Evolutionary conservation across 768 basidiomycete species (phyloP).

Genomic region (Mycena alexandri): DNA sequence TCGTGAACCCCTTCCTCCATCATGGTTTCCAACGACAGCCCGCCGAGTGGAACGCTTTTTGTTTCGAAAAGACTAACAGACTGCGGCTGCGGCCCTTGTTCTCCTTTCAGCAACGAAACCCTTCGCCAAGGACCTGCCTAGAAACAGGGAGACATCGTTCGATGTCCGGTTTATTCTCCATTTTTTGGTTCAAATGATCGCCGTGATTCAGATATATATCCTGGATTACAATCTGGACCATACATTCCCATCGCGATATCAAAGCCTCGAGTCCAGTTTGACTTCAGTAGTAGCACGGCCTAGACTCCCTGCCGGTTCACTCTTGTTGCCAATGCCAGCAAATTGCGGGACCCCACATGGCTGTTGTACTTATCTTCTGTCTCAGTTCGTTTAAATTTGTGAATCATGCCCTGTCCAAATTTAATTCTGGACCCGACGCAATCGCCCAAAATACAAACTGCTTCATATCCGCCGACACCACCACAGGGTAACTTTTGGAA

Average conservation of each 20-base stretch:
- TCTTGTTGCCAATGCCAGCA: neutral
- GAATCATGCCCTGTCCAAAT: too few relatives aligned
- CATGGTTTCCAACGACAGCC: slow-evolving; percentile 12
- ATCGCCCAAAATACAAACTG: neutral
- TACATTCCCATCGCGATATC: slow-evolving; percentile 9
- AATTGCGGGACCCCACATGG: neutral
- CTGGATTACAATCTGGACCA: neutral
- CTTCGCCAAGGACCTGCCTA: too few relatives aligned
- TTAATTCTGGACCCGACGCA: neutral
- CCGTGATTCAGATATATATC: slow-evolving; percentile 11
- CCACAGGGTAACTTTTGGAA: neutral
- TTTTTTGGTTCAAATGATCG: slow-evolving; percentile 5
- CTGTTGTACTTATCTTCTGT: too few relatives aligned
- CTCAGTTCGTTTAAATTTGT: too few relatives aligned
- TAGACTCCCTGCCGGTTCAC: neutral
- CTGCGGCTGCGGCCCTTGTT: slow-evolving; percentile 5
- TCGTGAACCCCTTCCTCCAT: neutral
- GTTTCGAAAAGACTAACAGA: neutral
- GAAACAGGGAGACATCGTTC: too few relatives aligned
- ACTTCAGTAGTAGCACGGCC: neutral
- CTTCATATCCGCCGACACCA: neutral
- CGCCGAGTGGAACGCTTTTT: neutral
- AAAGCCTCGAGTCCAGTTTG: neutral
- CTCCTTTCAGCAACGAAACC: neutral
- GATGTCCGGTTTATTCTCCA: slow-evolving; percentile 1